Conservation (phyloP, 2,329 filamentous ascomycete genomes). For the Nemania sp. region DNA sequence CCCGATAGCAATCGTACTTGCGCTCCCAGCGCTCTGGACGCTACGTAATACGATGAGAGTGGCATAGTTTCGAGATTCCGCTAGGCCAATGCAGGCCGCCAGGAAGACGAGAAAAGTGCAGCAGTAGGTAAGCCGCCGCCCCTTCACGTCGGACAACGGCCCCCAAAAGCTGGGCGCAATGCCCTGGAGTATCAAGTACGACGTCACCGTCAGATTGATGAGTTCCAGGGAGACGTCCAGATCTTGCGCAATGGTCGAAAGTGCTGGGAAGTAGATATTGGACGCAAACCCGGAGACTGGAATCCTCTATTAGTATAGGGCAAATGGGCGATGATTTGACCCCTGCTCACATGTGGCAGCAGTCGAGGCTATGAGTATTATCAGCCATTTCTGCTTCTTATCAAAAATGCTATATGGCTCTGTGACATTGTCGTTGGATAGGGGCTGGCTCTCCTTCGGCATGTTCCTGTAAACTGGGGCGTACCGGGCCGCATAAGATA, state of each 20-base stretch:
- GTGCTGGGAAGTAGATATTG: conserved; percentile 55
- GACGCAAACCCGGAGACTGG: conserved; percentile 47
- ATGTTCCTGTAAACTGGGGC: no score
- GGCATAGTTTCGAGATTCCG: conserved; percentile 48
- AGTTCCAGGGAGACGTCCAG: conserved; percentile 44
- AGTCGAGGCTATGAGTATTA: conserved; percentile 51
- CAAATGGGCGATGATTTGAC: conserved; percentile 26
- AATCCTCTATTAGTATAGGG: background rate
- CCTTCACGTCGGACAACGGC: conserved; percentile 50
- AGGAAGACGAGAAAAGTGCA: conserved; percentile 52
- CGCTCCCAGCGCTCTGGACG: conserved; percentile 57
- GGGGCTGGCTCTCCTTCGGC: no score
- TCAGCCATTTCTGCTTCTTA: conserved; percentile 50
- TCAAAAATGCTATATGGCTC: conserved; percentile 56
- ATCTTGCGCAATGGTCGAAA: conserved; percentile 48
- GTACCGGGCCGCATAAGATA: no score
- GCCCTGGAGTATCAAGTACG: conserved; percentile 58
- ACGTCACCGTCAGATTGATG: conserved; percentile 50
- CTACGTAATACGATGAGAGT: conserved; percentile 54
- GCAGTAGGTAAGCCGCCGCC: conserved; percentile 53
- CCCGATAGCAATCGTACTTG: conserved; percentile 57
- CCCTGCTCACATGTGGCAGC: conserved; percentile 59
- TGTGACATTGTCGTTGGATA: no score
- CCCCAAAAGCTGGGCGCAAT: conserved; percentile 56
- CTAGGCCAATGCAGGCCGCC: conserved; percentile 51